A percentile compares a stretch with the other conserved stretches of the same genome.
These are phyloP conservation scores for Betula pendula DNA, from an alignment of 306 rosid genomes.

Conservation along the genomic window DNA sequence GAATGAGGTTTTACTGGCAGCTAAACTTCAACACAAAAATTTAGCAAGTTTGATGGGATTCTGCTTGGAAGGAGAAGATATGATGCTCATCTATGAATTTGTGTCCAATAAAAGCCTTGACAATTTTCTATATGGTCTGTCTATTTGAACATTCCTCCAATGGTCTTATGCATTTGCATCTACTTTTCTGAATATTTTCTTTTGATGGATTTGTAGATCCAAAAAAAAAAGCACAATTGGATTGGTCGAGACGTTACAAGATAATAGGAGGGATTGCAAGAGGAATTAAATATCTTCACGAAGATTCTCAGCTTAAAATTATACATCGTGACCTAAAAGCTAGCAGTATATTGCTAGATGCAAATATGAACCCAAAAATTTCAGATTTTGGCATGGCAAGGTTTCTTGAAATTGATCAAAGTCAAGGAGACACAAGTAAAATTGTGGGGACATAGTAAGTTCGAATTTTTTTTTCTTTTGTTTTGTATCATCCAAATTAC, in stretches of 20 bases:
- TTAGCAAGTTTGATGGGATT: slow-evolving; percentile 26
- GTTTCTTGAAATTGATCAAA: slow-evolving; percentile 19
- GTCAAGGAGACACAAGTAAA: slow-evolving; percentile 9
- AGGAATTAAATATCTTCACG: slow-evolving; percentile 34
- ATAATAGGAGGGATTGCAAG: slow-evolving; percentile 34
- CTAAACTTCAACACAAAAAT: slow-evolving; percentile 30
- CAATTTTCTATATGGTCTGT: slow-evolving; percentile 29
- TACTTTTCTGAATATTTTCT: background rate
- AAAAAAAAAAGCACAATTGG: slow-evolving; percentile 9
- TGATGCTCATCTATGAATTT: slow-evolving; percentile 29
- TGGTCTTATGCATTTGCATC: background rate
- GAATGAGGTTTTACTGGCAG: slow-evolving; percentile 25
- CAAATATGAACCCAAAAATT: slow-evolving; percentile 32
- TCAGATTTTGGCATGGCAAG: slow-evolving; percentile 33
- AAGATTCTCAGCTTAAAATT: slow-evolving; percentile 35
- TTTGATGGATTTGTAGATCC: slow-evolving; percentile 13
- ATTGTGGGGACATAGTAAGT: slow-evolving; percentile 24
- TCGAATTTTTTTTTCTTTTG: background rate
- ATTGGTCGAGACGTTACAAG: slow-evolving; percentile 34
- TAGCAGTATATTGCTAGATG: slow-evolving; percentile 32
- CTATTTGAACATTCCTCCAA: background rate
- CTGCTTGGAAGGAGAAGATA: slow-evolving; percentile 22
- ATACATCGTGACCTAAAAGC: slow-evolving; percentile 42
- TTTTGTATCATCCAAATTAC: background rate
- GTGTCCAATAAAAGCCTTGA: slow-evolving; percentile 35